A percentile compares a stretch with the other conserved stretches of the same genome.
Evolutionary conservation across 148 eudicot genomes (phyloP).

Genomic region (Silene uniflora): DNA sequence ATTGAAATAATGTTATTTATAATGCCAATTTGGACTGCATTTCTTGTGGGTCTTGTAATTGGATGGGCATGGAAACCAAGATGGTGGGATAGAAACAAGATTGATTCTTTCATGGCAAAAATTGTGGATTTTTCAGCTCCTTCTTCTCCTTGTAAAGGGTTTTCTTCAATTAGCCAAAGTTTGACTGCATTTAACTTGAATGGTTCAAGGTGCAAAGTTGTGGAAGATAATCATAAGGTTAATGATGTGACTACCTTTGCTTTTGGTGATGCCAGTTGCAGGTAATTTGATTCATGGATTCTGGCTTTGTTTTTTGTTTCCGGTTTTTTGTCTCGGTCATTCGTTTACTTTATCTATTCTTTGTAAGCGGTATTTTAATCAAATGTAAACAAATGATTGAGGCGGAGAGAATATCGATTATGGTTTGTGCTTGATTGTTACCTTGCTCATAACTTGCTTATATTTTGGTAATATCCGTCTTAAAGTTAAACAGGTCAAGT

Average conservation of each 20-base stretch:
- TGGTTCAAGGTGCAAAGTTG: slow-evolving; percentile 29
- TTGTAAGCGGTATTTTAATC: neutral
- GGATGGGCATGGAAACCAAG: slow-evolving; percentile 94
- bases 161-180: slow-evolving; percentile 31
- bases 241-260: slow-evolving; percentile 23
- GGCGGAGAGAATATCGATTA: too few species aligned
- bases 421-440: too few species aligned
- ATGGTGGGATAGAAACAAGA: slow-evolving; percentile 64
- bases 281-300: slow-evolving; percentile 31
- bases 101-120: slow-evolving; percentile 35
- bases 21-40: slow-evolving; percentile 74
- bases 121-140: slow-evolving; percentile 41
- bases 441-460: too few species aligned
- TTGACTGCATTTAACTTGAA: slow-evolving; percentile 35
- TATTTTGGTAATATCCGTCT: too few species aligned
- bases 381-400: neutral
- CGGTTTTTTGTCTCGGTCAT: neutral
- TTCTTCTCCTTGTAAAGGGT: slow-evolving; percentile 31
- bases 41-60: slow-evolving; percentile 63
- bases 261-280: slow-evolving; percentile 34
- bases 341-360: neutral
- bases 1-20: slow-evolving; percentile 45
- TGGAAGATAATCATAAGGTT: slow-evolving; percentile 25
- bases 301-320: neutral
- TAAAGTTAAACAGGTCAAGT: too few species aligned